A percentile compares a stretch with the other conserved stretches of the same genome.
phyloP scores from a whole-genome alignment of 768 basidiomycete genomes.

The Boletus fagicola region DNA sequence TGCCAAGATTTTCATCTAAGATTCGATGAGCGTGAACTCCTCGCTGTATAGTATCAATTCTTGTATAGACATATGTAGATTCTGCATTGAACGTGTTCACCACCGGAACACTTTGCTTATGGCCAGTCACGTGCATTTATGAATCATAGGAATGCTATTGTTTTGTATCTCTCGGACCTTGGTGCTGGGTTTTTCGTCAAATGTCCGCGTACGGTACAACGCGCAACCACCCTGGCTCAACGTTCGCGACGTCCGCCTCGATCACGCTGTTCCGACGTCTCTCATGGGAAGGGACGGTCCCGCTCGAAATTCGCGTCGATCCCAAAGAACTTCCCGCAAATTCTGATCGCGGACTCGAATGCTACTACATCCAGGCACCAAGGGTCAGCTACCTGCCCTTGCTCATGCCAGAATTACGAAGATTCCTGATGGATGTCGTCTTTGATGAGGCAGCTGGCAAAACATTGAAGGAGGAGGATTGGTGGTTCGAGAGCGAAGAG shows the following conservation, averaged over 20 bases:
- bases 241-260: conserved; percentile 52
- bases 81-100: no score
- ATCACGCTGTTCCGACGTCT: conserved; percentile 85
- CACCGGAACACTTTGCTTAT: background rate
- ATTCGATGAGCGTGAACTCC: background rate
- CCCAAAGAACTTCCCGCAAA: conserved; percentile 87
- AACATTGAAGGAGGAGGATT: conserved; percentile 79
- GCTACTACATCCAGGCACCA: conserved; percentile 88
- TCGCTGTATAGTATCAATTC: background rate
- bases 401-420: conserved; percentile 82
- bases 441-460: conserved; percentile 83
- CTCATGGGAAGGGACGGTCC: conserved; percentile 89
- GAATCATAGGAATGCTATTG: background rate
- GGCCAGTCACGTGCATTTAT: conserved; percentile 12
- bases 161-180: background rate
- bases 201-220: conserved; percentile 57
- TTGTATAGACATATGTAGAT: no score
- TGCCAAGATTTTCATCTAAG: conserved; percentile 12
- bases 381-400: conserved; percentile 92
- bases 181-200: conserved; percentile 4
- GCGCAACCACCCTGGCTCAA: conserved; percentile 46
- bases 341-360: conserved; percentile 85
- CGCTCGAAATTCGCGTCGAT: conserved; percentile 86
- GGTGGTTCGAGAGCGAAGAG: conserved; percentile 96
- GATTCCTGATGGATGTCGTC: conserved; percentile 88